A percentile compares a stretch with the other conserved stretches of the same genome.
phyloP scores from a whole-genome alignment of 176 grass and related monocot genomes.

The Leersia perrieri region DNA sequence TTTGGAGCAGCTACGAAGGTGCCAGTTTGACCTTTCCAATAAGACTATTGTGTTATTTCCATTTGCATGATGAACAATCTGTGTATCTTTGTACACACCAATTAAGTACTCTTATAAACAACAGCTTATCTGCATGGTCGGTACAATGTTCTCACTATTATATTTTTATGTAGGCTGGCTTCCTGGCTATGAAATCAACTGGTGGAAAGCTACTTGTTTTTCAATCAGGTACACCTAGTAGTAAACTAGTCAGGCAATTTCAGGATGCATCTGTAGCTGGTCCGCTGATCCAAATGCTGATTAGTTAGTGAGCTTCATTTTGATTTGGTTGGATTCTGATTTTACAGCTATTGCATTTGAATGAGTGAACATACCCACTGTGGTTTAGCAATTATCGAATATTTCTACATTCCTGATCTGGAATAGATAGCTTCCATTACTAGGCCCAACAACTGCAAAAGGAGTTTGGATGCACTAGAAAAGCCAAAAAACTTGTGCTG shows the following conservation, averaged over 20 bases:
- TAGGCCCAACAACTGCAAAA: neutral
- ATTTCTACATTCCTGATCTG: neutral
- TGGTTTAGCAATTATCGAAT: neutral
- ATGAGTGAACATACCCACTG: neutral
- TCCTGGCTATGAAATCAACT: constrained; percentile 76
- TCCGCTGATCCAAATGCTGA: neutral
- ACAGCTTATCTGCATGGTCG: neutral
- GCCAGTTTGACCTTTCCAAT: constrained; percentile 20
- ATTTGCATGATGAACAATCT: neutral
- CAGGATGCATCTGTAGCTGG: neutral
- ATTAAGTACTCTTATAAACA: neutral
- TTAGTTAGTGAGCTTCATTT: neutral
- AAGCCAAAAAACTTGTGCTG: neutral
- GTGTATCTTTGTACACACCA: neutral
- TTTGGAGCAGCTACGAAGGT: constrained; percentile 92
- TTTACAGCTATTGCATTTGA: neutral
- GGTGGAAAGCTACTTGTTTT: constrained; percentile 92
- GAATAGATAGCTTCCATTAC: constrained; percentile 3
- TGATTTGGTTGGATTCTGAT: neutral
- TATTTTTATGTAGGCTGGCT: constrained; percentile 61
- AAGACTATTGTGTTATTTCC: neutral
- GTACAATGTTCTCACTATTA: constrained; percentile 18
- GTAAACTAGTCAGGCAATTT: neutral
- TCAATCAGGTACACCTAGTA: constrained; percentile 63
- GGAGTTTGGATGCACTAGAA: neutral